Percentiles rank a stretch among this genome's conserved stretches.
Conservation (phyloP, 1,284 basidiomycete species). For the Earliella scabrosa region DNA sequence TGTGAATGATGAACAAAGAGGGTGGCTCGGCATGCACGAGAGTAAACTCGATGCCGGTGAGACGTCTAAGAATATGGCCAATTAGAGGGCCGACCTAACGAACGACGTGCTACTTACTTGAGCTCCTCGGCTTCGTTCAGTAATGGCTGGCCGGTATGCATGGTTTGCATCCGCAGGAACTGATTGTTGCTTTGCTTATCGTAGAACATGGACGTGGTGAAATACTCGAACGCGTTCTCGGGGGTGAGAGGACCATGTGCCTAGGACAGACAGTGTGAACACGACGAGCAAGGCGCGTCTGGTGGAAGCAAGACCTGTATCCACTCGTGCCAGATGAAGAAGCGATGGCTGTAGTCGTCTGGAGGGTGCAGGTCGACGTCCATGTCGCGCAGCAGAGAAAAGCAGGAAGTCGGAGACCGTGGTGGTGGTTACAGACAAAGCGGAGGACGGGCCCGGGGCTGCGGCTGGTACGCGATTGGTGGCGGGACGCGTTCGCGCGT, state of each 20-base stretch:
- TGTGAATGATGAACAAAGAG: conserved; percentile 84
- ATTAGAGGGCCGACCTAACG: conserved; percentile 9
- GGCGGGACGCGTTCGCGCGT: conserved; percentile 17
- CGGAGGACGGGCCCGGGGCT: conserved; percentile 6
- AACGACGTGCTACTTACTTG: conserved; percentile 50
- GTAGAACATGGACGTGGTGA: conserved; percentile 86
- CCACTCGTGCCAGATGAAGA: conserved; percentile 89
- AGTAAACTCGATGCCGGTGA: conserved; percentile 84
- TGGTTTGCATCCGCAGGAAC: conserved; percentile 87
- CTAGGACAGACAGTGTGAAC: conserved; percentile 39
- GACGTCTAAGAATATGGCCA: conserved; percentile 55
- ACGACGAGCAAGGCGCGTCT: conserved; percentile 1
- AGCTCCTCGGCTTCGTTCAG: conserved; percentile 81
- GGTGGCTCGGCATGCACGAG: conserved; percentile 80
- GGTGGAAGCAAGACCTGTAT: conserved; percentile 56
- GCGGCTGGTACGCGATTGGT: conserved; percentile 17
- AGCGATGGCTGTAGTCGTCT: conserved; percentile 79
- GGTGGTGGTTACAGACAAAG: conserved; percentile 14
- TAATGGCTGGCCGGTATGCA: conserved; percentile 73
- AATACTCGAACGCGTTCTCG: conserved; percentile 86
- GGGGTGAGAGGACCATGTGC: conserved; percentile 75
- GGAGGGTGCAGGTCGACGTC: conserved; percentile 71
- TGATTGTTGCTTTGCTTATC: conserved; percentile 91
- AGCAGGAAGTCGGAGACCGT: not conserved
- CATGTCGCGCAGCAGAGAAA: conserved; percentile 1